A percentile compares a stretch with the other conserved stretches of the same genome.
phyloP scores from a whole-genome alignment of 371 early-diverging fungal species.

The Haplosporangium sp. region DNA sequence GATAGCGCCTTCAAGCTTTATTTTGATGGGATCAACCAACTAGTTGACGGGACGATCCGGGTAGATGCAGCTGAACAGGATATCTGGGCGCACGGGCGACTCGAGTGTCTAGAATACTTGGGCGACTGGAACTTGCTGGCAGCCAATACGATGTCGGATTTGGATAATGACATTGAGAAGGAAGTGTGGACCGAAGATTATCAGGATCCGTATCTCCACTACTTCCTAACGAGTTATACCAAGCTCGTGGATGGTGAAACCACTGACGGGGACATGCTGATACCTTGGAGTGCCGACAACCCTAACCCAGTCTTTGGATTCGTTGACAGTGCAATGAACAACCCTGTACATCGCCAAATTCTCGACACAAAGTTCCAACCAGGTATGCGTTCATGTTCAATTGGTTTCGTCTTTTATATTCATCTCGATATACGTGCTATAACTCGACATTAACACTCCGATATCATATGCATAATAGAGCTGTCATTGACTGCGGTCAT shows the following conservation, averaged over 20 bases:
- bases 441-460: neutral
- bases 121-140: slow-evolving; percentile 73
- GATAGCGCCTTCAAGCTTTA: slow-evolving; percentile 64
- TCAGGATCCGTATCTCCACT: slow-evolving; percentile 62
- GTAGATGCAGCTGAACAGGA: slow-evolving; percentile 58
- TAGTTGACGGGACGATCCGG: slow-evolving; percentile 47
- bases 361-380: slow-evolving; percentile 58
- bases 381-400: slow-evolving; percentile 56
- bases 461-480: slow-evolving; percentile 49
- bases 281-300: slow-evolving; percentile 59
- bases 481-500: slow-evolving; percentile 60
- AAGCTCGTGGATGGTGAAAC: slow-evolving; percentile 60
- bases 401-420: neutral
- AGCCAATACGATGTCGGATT: slow-evolving; percentile 54
- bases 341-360: slow-evolving; percentile 53
- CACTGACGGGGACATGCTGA: slow-evolving; percentile 54
- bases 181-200: slow-evolving; percentile 65
- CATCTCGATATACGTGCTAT: neutral
- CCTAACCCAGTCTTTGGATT: slow-evolving; percentile 68
- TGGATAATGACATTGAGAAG: slow-evolving; percentile 55
- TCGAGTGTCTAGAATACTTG: slow-evolving; percentile 71
- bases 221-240: slow-evolving; percentile 67
- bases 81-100: slow-evolving; percentile 67
- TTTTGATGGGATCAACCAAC: slow-evolving; percentile 55
- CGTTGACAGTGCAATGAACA: slow-evolving; percentile 59